phyloP scores from a whole-genome alignment of 1,139 yeast species.

The Zygosaccharomyces sapae region DNA sequence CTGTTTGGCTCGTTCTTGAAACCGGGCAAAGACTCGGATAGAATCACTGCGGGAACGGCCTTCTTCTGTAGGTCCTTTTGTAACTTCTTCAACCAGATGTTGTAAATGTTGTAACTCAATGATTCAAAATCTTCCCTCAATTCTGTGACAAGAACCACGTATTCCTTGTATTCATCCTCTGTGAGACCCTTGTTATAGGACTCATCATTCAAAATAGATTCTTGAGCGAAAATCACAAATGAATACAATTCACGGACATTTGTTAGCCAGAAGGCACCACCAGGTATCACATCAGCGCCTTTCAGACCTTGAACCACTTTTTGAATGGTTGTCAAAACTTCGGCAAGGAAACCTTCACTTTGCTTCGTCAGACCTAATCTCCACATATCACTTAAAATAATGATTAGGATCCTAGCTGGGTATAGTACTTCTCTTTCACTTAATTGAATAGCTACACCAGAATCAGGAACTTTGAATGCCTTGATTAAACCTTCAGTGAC shows the following conservation, averaged over 20 bases:
- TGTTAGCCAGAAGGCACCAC: constrained; percentile 97
- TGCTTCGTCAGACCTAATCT: constrained; percentile 89
- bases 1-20: constrained; percentile 85
- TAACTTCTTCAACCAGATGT: constrained; percentile 96
- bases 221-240: constrained; percentile 90
- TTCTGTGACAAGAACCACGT: constrained; percentile 82
- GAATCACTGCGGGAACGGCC: constrained; percentile 88
- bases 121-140: constrained; percentile 94
- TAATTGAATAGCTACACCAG: constrained; percentile 73
- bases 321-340: constrained; percentile 84
- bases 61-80: constrained; percentile 88
- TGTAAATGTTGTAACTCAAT: constrained; percentile 87
- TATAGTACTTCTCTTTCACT: constrained; percentile 88
- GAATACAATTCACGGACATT: constrained; percentile 95
- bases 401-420: constrained; percentile 93
- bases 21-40: constrained; percentile 94
- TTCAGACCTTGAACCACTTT: constrained; percentile 63
- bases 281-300: constrained; percentile 83
- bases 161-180: constrained; percentile 85
- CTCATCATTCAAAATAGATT: constrained; percentile 80
- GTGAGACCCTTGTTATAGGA: constrained; percentile 79
- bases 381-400: constrained; percentile 97
- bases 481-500: constrained; percentile 83
- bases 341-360: constrained; percentile 87
- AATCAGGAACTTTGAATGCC: constrained; percentile 87